These are phyloP conservation scores for Irpex sp. DNA, from an alignment of 1,284 basidiomycete species.

Conservation along the genomic window DNA sequence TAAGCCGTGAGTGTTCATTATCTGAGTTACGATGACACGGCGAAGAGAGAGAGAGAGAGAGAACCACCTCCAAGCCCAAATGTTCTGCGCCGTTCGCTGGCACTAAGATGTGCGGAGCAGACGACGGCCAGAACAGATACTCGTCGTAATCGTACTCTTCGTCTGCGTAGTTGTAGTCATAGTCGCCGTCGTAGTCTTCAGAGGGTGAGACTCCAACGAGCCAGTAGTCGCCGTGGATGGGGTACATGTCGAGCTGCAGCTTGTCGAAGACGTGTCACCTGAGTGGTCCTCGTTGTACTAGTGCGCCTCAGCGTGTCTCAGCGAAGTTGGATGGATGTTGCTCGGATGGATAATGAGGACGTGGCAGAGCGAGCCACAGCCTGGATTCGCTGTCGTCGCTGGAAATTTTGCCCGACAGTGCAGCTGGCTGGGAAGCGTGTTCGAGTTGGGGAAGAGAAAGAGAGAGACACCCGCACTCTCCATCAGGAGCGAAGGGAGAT, in stretches of 20 bases:
- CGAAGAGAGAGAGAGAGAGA: neutral
- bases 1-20: no score
- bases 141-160: constrained; percentile 9
- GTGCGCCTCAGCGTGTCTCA: neutral
- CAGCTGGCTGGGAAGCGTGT: neutral
- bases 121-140: constrained; percentile 11
- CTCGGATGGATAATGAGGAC: no score
- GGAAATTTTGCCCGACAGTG: neutral
- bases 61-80: neutral
- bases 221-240: neutral
- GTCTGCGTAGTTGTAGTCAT: neutral
- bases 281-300: no score
- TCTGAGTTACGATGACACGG: neutral
- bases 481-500: neutral
- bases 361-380: no score
- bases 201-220: neutral
- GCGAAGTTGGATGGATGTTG: neutral
- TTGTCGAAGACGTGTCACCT: neutral
- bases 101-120: constrained; percentile 3
- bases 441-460: neutral
- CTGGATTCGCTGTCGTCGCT: neutral
- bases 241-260: neutral
- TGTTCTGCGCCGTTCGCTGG: neutral
- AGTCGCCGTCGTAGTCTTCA: constrained; percentile 2
- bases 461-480: neutral